phyloP scores from a whole-genome alignment of 345 rosid genomes.

The Arabis hirsuta region DNA sequence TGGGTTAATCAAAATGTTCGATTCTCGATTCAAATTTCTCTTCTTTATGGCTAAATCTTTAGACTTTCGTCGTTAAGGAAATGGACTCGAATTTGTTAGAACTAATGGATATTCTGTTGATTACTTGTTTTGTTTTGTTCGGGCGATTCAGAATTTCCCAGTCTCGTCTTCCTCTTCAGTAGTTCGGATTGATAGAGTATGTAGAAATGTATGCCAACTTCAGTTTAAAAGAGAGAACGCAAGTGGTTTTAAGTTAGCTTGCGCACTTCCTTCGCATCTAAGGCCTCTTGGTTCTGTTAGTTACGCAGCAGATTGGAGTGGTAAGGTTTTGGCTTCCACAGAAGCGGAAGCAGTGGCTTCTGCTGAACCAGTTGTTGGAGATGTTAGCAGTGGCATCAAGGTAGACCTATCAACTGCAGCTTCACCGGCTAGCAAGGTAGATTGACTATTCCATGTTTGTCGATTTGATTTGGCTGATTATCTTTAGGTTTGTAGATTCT shows the following conservation, averaged over 20 bases:
- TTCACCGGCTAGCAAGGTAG: slow-evolving; percentile 37
- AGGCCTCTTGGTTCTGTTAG: slow-evolving; percentile 31
- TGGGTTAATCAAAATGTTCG: not conserved
- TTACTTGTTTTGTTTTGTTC: slow-evolving; percentile 17
- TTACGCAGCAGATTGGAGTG: slow-evolving; percentile 35
- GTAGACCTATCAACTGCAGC: slow-evolving; percentile 35
- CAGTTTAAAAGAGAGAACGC: slow-evolving; percentile 40
- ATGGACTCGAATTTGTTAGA: too few relatives aligned
- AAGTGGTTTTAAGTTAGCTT: slow-evolving; percentile 30
- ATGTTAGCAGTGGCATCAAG: slow-evolving; percentile 32
- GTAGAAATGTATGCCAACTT: slow-evolving; percentile 41
- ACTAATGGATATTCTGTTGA: slow-evolving; percentile 15
- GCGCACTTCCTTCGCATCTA: slow-evolving; percentile 30
- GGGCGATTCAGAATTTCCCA: slow-evolving; percentile 43
- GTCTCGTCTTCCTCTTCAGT: slow-evolving; percentile 30
- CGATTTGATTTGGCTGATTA: slow-evolving; percentile 6
- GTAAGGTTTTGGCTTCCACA: slow-evolving; percentile 43
- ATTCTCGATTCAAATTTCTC: not conserved
- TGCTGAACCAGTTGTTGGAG: slow-evolving; percentile 36
- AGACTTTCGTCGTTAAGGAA: not conserved
- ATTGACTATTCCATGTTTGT: not conserved
- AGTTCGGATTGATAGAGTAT: slow-evolving; percentile 26
- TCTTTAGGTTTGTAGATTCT: slow-evolving; percentile 11
- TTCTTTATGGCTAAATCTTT: slow-evolving; percentile 11
- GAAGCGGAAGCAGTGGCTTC: slow-evolving; percentile 36